Evolutionary conservation across 1,284 basidiomycete species (phyloP).

Genomic region (Tetrapyrgos nigripes): DNA sequence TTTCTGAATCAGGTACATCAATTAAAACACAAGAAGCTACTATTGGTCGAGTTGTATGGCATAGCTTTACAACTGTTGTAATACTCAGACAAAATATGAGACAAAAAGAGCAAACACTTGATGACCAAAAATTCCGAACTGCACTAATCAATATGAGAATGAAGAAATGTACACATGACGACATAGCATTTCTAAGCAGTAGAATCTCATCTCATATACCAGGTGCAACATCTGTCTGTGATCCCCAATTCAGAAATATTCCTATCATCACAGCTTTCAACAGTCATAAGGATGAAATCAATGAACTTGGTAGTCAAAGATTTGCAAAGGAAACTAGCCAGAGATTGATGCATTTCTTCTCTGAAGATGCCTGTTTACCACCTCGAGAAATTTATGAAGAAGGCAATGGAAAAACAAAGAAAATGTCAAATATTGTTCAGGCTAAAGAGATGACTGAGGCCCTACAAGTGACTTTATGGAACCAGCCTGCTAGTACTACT

Average conservation of each 20-base stretch:
- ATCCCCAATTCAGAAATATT: constrained; percentile 6
- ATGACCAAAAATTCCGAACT: constrained; percentile 9
- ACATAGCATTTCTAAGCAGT: constrained; percentile 18
- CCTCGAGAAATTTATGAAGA: neutral
- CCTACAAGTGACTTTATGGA: too few species aligned
- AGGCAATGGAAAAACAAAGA: neutral
- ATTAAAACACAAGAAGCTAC: neutral
- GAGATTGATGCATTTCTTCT: constrained; percentile 11
- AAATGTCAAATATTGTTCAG: neutral
- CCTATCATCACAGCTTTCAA: constrained; percentile 26
- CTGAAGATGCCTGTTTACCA: constrained; percentile 9
- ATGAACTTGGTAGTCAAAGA: constrained; percentile 18
- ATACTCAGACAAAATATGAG: constrained; percentile 2
- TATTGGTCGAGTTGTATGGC: constrained; percentile 19
- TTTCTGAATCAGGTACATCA: neutral
- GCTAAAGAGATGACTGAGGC: too few species aligned
- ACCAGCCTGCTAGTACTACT: too few species aligned
- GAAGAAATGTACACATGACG: constrained; percentile 17
- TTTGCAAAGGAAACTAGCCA: constrained; percentile 19
- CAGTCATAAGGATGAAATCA: constrained; percentile 20
- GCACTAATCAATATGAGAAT: constrained; percentile 25
- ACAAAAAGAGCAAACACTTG: neutral
- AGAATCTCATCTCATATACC: constrained; percentile 2
- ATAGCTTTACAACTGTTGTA: constrained; percentile 8
- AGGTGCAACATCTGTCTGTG: constrained; percentile 1